phyloP scores from a whole-genome alignment of 352 stramenopile genomes.

The Phytophthora macrochlamydospora region DNA sequence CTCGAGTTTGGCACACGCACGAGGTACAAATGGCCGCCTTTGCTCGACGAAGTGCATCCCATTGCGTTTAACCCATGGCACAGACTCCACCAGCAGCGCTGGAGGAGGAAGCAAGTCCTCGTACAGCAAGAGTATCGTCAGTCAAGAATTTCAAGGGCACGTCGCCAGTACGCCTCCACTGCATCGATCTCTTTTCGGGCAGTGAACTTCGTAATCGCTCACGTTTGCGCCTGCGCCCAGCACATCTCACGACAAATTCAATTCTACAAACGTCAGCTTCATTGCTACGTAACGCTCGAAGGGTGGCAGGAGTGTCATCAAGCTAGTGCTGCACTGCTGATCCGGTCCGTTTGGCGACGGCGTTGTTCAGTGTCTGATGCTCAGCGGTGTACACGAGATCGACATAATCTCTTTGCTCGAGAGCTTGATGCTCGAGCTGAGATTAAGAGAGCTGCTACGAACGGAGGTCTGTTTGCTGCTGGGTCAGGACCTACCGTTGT shows the following conservation, averaged over 20 bases:
- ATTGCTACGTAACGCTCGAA: slow-evolving; percentile 58
- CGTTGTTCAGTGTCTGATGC: slow-evolving; percentile 45
- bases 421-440: slow-evolving; percentile 60
- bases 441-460: slow-evolving; percentile 52
- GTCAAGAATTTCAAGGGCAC: slow-evolving; percentile 39
- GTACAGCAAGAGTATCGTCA: slow-evolving; percentile 17
- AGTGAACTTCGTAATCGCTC: slow-evolving; percentile 69
- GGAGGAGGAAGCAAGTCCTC: background rate
- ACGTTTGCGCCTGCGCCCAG: slow-evolving; percentile 38
- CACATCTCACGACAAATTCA: slow-evolving; percentile 36
- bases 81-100: background rate
- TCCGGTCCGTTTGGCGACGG: slow-evolving; percentile 72
- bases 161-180: slow-evolving; percentile 40
- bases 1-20: slow-evolving; percentile 43
- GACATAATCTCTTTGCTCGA: slow-evolving; percentile 38
- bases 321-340: slow-evolving; percentile 48
- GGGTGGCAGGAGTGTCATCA: slow-evolving; percentile 37
- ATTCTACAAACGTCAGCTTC: slow-evolving; percentile 51
- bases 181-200: slow-evolving; percentile 54
- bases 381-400: slow-evolving; percentile 27
- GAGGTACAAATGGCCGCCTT: slow-evolving; percentile 20
- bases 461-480: slow-evolving; percentile 59
- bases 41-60: slow-evolving; percentile 25
- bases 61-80: slow-evolving; percentile 23
- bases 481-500: slow-evolving; percentile 52